Conservation (phyloP, 2,329 filamentous ascomycete species). For the Penicillium hesseltinei region DNA sequence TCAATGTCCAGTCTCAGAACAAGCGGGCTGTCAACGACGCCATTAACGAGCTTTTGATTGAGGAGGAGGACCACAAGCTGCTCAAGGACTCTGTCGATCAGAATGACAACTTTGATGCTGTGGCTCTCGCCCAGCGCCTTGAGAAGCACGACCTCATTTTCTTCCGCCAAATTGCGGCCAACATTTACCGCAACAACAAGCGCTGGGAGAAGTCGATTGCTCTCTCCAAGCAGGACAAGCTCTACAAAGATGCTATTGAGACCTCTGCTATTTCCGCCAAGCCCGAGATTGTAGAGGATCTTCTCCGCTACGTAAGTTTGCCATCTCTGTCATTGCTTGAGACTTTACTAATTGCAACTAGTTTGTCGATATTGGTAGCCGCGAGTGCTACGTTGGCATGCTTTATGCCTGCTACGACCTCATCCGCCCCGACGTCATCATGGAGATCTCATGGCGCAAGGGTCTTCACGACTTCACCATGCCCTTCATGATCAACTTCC, state of each 20-base stretch:
- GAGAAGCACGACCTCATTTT: conserved; percentile 98
- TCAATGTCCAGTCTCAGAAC: conserved; percentile 95
- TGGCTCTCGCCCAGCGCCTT: conserved; percentile 83
- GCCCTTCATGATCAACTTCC: conserved; percentile 99
- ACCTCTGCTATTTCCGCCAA: conserved; percentile 91
- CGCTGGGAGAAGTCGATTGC: conserved; percentile 99
- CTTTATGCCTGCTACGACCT: conserved; percentile 98
- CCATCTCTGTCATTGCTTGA: background rate
- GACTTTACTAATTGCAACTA: conserved; percentile 47
- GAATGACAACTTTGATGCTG: conserved; percentile 98
- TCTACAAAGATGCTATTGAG: conserved; percentile 99
- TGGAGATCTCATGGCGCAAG: conserved; percentile 96
- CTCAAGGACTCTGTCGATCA: conserved; percentile 96
- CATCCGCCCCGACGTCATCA: conserved; percentile 84
- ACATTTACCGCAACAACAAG: conserved; percentile 99
- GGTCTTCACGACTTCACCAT: conserved; percentile 96
- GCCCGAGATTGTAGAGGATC: conserved; percentile 87
- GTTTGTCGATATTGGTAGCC: conserved; percentile 99
- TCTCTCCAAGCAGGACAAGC: conserved; percentile 96
- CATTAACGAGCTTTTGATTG: conserved; percentile 95
- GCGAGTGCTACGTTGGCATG: conserved; percentile 99
- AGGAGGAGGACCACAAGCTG: conserved; percentile 99
- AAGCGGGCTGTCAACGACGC: conserved; percentile 98
- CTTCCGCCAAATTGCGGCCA: conserved; percentile 97
- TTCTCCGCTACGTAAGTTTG: conserved; percentile 88